Conservation (phyloP, 345 rosid species). For the Rhodamnia rubescens region DNA sequence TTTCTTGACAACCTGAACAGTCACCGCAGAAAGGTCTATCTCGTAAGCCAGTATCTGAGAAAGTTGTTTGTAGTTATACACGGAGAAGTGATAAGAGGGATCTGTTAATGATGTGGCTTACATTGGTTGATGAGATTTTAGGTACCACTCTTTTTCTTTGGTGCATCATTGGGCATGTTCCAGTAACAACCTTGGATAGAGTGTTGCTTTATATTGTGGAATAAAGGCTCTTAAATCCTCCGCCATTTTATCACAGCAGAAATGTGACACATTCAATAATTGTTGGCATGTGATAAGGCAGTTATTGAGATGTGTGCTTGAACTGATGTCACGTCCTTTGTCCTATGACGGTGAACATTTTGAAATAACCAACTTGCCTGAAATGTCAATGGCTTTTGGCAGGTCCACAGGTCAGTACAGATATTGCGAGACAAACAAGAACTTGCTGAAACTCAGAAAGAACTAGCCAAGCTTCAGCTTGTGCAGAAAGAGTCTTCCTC, state of each 20-base stretch:
- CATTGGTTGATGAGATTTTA: background rate
- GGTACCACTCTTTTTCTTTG: background rate
- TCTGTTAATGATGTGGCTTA: background rate
- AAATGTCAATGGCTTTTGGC: conserved; percentile 6
- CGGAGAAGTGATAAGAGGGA: background rate
- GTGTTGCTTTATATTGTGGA: background rate
- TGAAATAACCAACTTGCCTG: background rate
- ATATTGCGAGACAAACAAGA: conserved; percentile 97
- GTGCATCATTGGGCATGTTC: background rate
- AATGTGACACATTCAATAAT: background rate
- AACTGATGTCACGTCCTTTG: background rate
- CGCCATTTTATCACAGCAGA: background rate
- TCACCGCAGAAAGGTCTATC: background rate
- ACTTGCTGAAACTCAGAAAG: conserved; percentile 89
- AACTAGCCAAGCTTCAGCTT: conserved; percentile 83
- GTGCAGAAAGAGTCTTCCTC: conserved; percentile 77
- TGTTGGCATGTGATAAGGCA: background rate
- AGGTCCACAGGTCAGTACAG: conserved; percentile 99
- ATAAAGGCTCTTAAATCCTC: background rate
- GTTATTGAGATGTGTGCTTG: background rate
- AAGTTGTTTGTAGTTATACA: background rate
- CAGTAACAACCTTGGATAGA: background rate
- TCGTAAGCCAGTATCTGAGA: background rate
- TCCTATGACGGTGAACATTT: background rate
- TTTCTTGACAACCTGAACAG: background rate